phyloP scores from a whole-genome alignment of 2,329 filamentous ascomycete genomes.

The Fusarium annulatum region DNA sequence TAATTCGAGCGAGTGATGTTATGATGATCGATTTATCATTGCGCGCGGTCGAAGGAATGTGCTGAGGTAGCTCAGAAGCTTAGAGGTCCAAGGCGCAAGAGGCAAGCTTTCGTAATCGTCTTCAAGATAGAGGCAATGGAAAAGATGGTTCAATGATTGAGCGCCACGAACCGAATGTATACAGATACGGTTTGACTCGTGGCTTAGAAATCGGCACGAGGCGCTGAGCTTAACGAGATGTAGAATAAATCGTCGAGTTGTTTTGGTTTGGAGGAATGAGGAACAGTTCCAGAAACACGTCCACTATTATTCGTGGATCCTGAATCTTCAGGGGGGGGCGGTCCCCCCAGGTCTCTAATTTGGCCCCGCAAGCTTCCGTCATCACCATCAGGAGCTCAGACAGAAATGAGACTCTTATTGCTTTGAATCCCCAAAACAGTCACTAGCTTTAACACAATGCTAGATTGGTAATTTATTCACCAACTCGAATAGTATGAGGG shows the following conservation, averaged over 20 bases:
- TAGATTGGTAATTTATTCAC: slow-evolving; percentile 13
- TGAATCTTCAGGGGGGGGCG: slow-evolving; percentile 36
- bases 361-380: slow-evolving; percentile 42
- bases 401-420: slow-evolving; percentile 21
- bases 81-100: slow-evolving; percentile 24
- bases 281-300: slow-evolving; percentile 27
- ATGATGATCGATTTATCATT: slow-evolving; percentile 37
- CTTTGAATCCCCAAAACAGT: background rate
- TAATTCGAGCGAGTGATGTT: slow-evolving; percentile 8
- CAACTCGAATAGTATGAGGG: slow-evolving; percentile 14
- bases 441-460: background rate
- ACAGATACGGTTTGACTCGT: background rate
- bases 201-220: background rate
- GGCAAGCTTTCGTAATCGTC: slow-evolving; percentile 30
- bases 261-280: slow-evolving; percentile 32
- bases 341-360: slow-evolving; percentile 31
- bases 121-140: slow-evolving; percentile 17
- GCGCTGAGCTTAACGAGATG: background rate
- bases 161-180: slow-evolving; percentile 8
- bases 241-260: slow-evolving; percentile 12
- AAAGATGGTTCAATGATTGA: slow-evolving; percentile 10
- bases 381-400: slow-evolving; percentile 13
- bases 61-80: slow-evolving; percentile 17
- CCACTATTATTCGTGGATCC: slow-evolving; percentile 27
- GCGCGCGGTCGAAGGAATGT: slow-evolving; percentile 23